phyloP scores from a whole-genome alignment of 164 flowering plant species.

The Akebia trifoliata region DNA sequence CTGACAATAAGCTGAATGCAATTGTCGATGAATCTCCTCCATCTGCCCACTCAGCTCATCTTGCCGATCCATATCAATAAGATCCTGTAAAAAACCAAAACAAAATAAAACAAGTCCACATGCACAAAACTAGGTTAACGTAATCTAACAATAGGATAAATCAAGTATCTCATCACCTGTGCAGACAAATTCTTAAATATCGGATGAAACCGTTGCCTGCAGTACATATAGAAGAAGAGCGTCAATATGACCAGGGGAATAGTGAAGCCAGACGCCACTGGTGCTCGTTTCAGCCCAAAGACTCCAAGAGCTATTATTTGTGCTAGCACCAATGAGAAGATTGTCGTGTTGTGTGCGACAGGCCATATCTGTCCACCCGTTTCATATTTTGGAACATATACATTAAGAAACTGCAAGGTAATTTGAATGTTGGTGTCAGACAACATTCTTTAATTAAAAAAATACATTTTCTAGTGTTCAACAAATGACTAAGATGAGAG shows the following conservation, averaged over 20 bases:
- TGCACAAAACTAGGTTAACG: background rate
- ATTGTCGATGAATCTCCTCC: constrained; percentile 48
- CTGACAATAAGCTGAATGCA: constrained; percentile 58
- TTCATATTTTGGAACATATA: constrained; percentile 67
- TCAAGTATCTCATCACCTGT: constrained; percentile 50
- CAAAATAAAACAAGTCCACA: background rate
- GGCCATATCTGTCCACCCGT: constrained; percentile 88
- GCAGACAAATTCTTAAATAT: constrained; percentile 50
- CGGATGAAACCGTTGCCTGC: constrained; percentile 76
- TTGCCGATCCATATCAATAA: constrained; percentile 75
- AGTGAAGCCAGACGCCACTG: constrained; percentile 75
- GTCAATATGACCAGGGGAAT: constrained; percentile 63
- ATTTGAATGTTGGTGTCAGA: constrained; percentile 1
- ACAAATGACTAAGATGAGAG: too few relatives aligned
- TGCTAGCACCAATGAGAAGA: constrained; percentile 74
- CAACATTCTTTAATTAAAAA: background rate
- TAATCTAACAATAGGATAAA: background rate
- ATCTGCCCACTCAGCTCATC: constrained; percentile 59
- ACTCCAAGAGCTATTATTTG: constrained; percentile 84
- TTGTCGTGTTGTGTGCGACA: constrained; percentile 70
- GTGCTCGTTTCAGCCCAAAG: constrained; percentile 68
- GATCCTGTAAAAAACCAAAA: constrained; percentile 32
- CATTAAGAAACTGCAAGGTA: constrained; percentile 69
- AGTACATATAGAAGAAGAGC: constrained; percentile 75
- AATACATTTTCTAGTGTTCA: too few relatives aligned